Base-by-base conservation (phyloP, 1,284 basidiomycete genomes). In the Fomitopsis palustris region DNA sequence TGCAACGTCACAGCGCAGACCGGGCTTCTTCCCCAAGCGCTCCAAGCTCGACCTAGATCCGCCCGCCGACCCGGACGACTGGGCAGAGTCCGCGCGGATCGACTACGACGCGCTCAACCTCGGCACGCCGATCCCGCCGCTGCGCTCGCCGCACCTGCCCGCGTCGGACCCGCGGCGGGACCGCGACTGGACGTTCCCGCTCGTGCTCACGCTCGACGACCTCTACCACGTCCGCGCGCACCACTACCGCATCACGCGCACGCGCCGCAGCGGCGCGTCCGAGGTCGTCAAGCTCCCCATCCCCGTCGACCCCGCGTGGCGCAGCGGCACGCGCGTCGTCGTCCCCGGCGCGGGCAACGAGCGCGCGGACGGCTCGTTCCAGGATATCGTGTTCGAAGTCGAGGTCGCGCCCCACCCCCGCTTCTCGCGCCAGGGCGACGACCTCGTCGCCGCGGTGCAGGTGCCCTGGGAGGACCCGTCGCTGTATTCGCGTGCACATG, bases 151-250 rank as follows among this genome's bases (percentile, higher is more conserved):
- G 16, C 62, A 60, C 37, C 60, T 35, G 29, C 49, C 49, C 8
- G 3, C 29, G 8, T 19, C 8, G 4, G 17, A 52, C 33, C 49
- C 49, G 21, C 49, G 33, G 49, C 49, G 49, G 29, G 49, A 35
- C 49, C 31, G 76, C 58, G 78, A 82, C 66, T 87, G 84, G 84
- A 74, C 79, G 25, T 87, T 86, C 70, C 87, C 90, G 0, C 82
- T 97, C 23, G 83, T 85, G 16, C 74, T 95, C 62, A 81, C 90
- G 0, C 84, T 97, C 10, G 92, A 96, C 68, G 94, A 97, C 64
- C 80, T 97, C 53, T 95, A 91, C 78, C 82, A 78, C 60, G 94
- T 95, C 54, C 86, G 86, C 37, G 86, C 84, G 35, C 93, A 92
- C 74, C 85, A 84, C 63, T 88, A 96, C 67, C 88, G 90, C 69